Evolutionary conservation across 495 filamentous ascomycete genomes (phyloP).

Genomic region (Stereocaulon alpinum): DNA sequence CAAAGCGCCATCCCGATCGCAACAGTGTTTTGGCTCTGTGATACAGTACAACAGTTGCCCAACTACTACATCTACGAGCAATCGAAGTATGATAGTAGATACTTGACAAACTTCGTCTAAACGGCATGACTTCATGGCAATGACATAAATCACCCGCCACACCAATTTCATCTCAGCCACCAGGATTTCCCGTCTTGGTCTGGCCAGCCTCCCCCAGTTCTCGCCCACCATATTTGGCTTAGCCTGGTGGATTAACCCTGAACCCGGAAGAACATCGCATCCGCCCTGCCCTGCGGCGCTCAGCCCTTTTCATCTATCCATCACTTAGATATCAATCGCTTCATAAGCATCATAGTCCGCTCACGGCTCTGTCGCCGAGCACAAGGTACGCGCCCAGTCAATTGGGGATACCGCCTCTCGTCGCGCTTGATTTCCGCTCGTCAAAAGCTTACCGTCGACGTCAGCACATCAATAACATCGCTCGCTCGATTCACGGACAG

Average conservation of each 20-base stretch:
- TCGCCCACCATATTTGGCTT: neutral
- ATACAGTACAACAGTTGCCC: neutral
- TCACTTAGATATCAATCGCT: conserved; percentile 1
- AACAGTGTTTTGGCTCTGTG: neutral
- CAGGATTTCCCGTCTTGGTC: neutral
- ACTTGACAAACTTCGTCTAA: neutral
- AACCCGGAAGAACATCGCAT: conserved; percentile 6
- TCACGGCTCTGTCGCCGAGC: neutral
- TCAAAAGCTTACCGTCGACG: conserved; percentile 7
- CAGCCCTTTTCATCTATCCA: conserved; percentile 8
- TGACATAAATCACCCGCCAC: neutral
- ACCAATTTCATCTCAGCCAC: conserved; percentile 6
- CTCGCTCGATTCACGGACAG: neutral
- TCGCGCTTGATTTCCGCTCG: conserved; percentile 14
- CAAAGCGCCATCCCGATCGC: conserved; percentile 17
- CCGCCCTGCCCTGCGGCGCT: neutral
- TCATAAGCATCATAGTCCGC: conserved; percentile 7
- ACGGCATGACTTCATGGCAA: neutral
- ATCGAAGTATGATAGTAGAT: too few species aligned
- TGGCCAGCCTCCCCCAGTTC: conserved; percentile 1
- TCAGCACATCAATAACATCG: conserved; percentile 5
- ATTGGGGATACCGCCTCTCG: neutral
- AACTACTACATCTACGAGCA: neutral
- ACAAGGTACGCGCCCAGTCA: neutral
- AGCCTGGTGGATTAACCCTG: neutral